phyloP scores from a whole-genome alignment of 345 rosid species.

The Heritiera fomes region DNA sequence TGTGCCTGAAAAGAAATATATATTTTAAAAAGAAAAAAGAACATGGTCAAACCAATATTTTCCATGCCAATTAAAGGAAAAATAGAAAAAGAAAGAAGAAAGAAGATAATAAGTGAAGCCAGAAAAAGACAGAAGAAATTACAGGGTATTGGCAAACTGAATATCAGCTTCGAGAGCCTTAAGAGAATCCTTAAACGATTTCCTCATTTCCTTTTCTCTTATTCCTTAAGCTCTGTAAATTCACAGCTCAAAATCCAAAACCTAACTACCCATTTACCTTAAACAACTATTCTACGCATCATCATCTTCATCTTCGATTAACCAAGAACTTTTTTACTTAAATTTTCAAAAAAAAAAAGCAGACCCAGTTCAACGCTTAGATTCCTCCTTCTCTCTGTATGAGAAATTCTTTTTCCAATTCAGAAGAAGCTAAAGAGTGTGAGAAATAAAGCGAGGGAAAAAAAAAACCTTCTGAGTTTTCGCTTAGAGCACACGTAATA shows the following conservation, averaged over 20 bases:
- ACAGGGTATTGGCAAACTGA: conserved; percentile 96
- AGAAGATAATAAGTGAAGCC: neutral
- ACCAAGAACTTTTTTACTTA: neutral
- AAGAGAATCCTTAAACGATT: conserved; percentile 91
- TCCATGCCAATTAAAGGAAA: neutral
- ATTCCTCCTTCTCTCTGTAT: neutral
- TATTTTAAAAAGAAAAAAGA: neutral
- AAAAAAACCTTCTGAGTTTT: conserved; percentile 16
- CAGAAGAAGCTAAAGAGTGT: conserved; percentile 16
- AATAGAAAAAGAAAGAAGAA: neutral
- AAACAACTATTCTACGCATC: neutral
- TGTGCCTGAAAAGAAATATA: neutral
- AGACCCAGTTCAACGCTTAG: neutral
- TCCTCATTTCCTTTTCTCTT: conserved; percentile 54
- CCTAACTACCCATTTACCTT: conserved; percentile 13
- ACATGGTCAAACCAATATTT: neutral
- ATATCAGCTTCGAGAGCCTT: conserved; percentile 99
- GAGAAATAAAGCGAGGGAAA: conserved; percentile 11
- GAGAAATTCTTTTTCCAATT: neutral
- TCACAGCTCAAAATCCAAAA: neutral
- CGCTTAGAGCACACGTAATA: conserved; percentile 85
- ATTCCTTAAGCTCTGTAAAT: conserved; percentile 18
- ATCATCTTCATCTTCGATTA: conserved; percentile 13
- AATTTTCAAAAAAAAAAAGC: neutral
- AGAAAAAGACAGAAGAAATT: conserved; percentile 30